Evolutionary conservation across 2,329 filamentous ascomycete genomes (phyloP), one percentile per base, ranked within the genome.

Genomic region (Trichophyton verrucosum): DNA sequence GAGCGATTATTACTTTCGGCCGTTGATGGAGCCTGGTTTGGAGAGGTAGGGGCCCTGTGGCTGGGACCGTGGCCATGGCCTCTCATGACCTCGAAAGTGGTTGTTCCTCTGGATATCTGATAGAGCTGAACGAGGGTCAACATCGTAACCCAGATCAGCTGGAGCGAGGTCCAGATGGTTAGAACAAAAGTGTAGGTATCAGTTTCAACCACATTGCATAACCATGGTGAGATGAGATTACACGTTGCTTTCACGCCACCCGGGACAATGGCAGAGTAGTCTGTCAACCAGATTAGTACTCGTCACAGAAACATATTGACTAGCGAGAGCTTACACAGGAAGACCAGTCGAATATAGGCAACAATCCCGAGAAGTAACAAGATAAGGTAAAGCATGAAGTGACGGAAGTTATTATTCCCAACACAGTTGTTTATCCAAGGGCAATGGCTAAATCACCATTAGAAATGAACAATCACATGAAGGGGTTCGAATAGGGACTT

Each of bases 371-470:
- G 65, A 60, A 90, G 88, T 64, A 99, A 77, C 68, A 76, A 85
- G 47, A 95, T 76, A 17, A 99, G 82, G 72, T 97, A 99, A 57
- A 96, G 77, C 69, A 96, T 88, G 74, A 99, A 99, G 67, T 96
- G 91, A 13, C 94, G 86, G 70, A 97, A 88, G 72, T 97, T 99
- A 77, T 97, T 97, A 65, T 94, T 83, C 49, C 89, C 94, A 47
- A 99, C 84, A 69, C 94, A 99, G 74, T 96, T 97, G 75, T 95
- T 88, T 24, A 97, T 89, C 94, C 94, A 99, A 0, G 94, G 94
- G 70, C 94, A 99, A 71, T 99, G 94, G 70, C 90, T 95, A 65
- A n/a, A 51, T 44, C n/a, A 11, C 2, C 58, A 36, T 59, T 20
- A 36, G 61, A 64, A 51, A 64, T 24, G 9, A n/a, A 59, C 53